Evolutionary conservation across 306 rosid species (phyloP), one percentile per base, ranked within the genome.

Genomic region (Medicago arabica): DNA sequence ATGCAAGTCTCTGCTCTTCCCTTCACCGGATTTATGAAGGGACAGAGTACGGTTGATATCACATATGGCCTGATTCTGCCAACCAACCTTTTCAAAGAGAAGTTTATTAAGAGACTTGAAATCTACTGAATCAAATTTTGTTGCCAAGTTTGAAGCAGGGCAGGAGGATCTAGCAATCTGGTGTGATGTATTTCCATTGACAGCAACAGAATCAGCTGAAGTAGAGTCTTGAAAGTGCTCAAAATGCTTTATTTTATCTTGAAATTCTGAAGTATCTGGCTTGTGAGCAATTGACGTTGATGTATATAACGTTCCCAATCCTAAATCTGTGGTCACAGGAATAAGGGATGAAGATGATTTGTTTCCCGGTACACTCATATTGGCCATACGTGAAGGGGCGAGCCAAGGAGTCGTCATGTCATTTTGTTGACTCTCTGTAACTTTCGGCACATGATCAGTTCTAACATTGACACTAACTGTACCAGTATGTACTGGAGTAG

Each of bases 311-410:
- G 96, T 88, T 72, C 97, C 98, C 88, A 94, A 71, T 59, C 96
- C 90, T 89, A 94, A 87, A 90, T 94, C 98, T 62, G 98, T 94
- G 54, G 92, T 82, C 63, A 82, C 98, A 51, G 87, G 86, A 70
- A 81, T 47, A 61, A 76, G 58, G 10, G 83, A 76, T 21, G 86
- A 74, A 57, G 89, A 78, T 55, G 85, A 81, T 79, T 68, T 67
- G 16, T 19, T 55, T 59, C 81, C 90, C 50, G 76, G 81, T 34
- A 75, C 80, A 83, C 74, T 77, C 67, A 57, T 38, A 67, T 69
- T 71, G 31, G 78, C 71, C 40, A 60, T 47, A 57, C 74, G 57
- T 34, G 73, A 81, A 64, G 87, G 67, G 43, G 72, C 21, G 17
- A 16, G 15, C 80, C 75, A 68, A 64, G 88, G 85, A 41, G 71